Evolutionary conservation across 805 yeast species (phyloP), one percentile per base, ranked within the genome.

Genomic region (Pichia exigua): DNA sequence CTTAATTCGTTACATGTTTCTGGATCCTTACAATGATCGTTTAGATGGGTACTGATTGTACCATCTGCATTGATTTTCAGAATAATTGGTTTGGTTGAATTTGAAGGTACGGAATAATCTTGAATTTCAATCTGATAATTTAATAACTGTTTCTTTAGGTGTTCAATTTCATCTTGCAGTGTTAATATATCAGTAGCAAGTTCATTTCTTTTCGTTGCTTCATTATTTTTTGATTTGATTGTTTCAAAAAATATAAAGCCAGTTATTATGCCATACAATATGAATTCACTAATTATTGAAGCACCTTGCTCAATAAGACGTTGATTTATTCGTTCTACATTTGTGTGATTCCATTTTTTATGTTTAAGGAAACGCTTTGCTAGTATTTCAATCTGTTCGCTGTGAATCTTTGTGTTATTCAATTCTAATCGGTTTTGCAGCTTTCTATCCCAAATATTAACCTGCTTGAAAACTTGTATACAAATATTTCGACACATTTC

Each of bases 211-310:
- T 87, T 76, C 41, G 71, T 70, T 50, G 70, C 65, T 56, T 83
- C 87, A 67, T 85, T 85, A 60, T 76, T 75, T 42, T 87, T 72
- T 45, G 85, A 79, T 58, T 92, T 74, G 59, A 76, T 73, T 27
- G 87, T 77, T 63, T 89, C 96, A 62, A 76, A 87, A 13, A 88
- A 61, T 12, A 89, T 81, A 50, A 86, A 73, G 1, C 83, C 75
- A 6, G 95, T 94, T 1, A 94, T 95, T 24, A 89, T 92, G 27
- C 83, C 71, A 59, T 89, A 88, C 20, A 88, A 81, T 61, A 88
- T 84, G 32, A 82, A 64, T 64, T 88, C 96, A 44, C 92, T 83
- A 43, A 89, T 41, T 7, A 41, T 41, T 10, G 18, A 41, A 45
- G 42, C 47, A 22, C 40, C 40, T 21, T 38, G 26, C 35, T 42